A percentile compares a stretch with the other conserved stretches of the same genome.
These are phyloP conservation scores for Rhytidhysteron rufulum DNA, from an alignment of 2,329 filamentous ascomycete genomes.

Conservation along the genomic window DNA sequence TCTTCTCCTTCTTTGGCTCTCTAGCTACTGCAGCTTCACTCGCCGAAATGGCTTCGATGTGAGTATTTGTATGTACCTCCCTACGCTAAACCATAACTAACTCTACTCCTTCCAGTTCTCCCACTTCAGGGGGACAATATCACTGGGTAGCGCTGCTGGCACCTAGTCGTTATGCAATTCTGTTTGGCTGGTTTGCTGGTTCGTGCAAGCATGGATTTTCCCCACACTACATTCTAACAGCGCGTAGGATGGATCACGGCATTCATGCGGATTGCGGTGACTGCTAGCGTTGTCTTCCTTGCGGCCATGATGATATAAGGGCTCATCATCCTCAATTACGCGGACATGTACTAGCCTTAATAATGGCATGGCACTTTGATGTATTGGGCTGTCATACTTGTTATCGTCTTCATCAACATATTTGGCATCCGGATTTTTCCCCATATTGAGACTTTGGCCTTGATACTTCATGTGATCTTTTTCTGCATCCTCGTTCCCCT, in stretches of 20 bases:
- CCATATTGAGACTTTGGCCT: constrained; percentile 46
- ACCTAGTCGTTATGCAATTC: constrained; percentile 25
- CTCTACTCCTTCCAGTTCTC: background rate
- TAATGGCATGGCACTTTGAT: constrained; percentile 51
- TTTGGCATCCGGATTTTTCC: constrained; percentile 46
- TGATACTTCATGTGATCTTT: constrained; percentile 50
- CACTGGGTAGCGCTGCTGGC: constrained; percentile 29
- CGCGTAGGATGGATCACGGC: too few relatives aligned
- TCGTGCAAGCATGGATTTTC: background rate
- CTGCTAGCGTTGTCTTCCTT: constrained; percentile 16
- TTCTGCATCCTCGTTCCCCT: constrained; percentile 48
- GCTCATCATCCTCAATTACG: constrained; percentile 25
- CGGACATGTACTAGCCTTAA: constrained; percentile 21
- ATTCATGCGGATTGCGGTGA: too few relatives aligned
- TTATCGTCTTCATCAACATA: constrained; percentile 45
- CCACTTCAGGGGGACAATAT: constrained; percentile 16
- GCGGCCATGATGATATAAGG: constrained; percentile 18
- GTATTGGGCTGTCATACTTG: constrained; percentile 41
- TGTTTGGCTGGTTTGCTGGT: constrained; percentile 30
- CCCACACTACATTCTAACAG: background rate
- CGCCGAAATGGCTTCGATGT: too few relatives aligned
- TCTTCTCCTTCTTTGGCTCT: too few relatives aligned
- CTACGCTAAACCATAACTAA: too few relatives aligned
- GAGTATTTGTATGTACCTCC: too few relatives aligned
- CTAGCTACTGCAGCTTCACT: too few relatives aligned